Percentiles rank a stretch among this genome's conserved stretches.
phyloP scores from a whole-genome alignment of 371 early-diverging fungal species.

The Mucor ambiguus region DNA sequence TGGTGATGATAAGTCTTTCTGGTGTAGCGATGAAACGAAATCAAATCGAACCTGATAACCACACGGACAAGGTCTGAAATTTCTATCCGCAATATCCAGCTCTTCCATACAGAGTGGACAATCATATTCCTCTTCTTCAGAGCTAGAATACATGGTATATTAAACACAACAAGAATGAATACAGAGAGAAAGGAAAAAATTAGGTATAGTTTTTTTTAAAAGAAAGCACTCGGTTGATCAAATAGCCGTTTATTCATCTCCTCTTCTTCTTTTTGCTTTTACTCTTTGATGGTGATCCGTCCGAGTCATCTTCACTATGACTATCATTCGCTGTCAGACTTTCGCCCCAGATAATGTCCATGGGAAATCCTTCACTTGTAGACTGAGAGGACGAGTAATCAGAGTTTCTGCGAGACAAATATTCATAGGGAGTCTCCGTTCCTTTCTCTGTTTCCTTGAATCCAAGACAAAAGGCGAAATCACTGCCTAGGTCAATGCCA shows the following conservation, averaged over 20 bases:
- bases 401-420: constrained; percentile 36
- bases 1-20: not conserved
- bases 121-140: constrained; percentile 38
- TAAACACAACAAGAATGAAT: too few species aligned
- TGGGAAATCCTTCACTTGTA: constrained; percentile 22
- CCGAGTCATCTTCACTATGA: not conserved
- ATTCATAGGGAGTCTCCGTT: constrained; percentile 29
- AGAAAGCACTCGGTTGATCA: not conserved
- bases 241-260: constrained; percentile 10
- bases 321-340: constrained; percentile 13
- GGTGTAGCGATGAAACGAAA: not conserved
- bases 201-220: too few species aligned
- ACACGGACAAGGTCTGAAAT: constrained; percentile 96
- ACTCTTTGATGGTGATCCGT: not conserved
- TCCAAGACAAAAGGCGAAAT: constrained; percentile 50
- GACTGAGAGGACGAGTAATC: constrained; percentile 30
- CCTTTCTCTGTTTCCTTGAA: constrained; percentile 33
- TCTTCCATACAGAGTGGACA: constrained; percentile 99
- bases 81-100: constrained; percentile 91
- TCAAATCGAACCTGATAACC: constrained; percentile 85
- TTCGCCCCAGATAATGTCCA: constrained; percentile 34
- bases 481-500: constrained; percentile 46
- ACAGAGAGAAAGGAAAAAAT: not conserved
- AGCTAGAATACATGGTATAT: constrained; percentile 4
- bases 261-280: constrained; percentile 34